Percentiles rank a stretch among this genome's conserved stretches.
Conservation (phyloP, 805 yeast genomes). For the Yarrowia yakushimensis region DNA sequence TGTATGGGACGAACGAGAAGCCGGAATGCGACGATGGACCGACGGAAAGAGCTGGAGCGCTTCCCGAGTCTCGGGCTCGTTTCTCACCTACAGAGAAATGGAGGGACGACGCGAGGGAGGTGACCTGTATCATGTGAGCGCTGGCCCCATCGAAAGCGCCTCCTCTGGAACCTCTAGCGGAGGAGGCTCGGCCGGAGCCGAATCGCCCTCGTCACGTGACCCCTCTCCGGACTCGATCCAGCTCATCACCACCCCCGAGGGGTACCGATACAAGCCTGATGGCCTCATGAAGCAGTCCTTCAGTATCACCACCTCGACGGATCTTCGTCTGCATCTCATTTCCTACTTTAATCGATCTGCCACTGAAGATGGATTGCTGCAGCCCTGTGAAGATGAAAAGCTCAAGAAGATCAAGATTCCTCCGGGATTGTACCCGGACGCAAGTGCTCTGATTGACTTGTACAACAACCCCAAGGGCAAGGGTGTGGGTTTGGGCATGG, state of each 20-base stretch:
- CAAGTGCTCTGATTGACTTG: constrained; percentile 29
- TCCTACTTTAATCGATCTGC: constrained; percentile 46
- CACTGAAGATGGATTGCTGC: constrained; percentile 36
- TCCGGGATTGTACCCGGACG: constrained; percentile 41
- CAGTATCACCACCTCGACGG: constrained; percentile 51
- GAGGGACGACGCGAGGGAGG: constrained; percentile 38
- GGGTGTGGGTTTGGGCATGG: background rate
- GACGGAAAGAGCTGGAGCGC: constrained; percentile 75
- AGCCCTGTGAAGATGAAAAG: constrained; percentile 48
- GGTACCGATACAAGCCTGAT: constrained; percentile 45
- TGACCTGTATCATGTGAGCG: constrained; percentile 26
- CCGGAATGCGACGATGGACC: constrained; percentile 75
- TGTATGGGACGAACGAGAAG: constrained; percentile 68
- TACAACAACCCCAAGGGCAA: constrained; percentile 24
- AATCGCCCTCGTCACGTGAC: background rate
- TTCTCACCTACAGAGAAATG: constrained; percentile 61
- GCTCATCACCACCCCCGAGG: constrained; percentile 26
- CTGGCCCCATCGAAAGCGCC: background rate
- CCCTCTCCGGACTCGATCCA: background rate
- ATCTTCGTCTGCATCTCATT: constrained; percentile 57
- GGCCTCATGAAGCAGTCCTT: constrained; percentile 67
- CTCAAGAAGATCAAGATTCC: constrained; percentile 41
- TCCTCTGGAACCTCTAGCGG: too few relatives aligned
- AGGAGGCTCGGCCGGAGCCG: background rate
- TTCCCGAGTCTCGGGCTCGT: constrained; percentile 62